Evolutionary conservation across 495 filamentous ascomycete genomes (phyloP), one percentile per base, ranked within the genome.

Genomic region (Penicillium angulare): DNA sequence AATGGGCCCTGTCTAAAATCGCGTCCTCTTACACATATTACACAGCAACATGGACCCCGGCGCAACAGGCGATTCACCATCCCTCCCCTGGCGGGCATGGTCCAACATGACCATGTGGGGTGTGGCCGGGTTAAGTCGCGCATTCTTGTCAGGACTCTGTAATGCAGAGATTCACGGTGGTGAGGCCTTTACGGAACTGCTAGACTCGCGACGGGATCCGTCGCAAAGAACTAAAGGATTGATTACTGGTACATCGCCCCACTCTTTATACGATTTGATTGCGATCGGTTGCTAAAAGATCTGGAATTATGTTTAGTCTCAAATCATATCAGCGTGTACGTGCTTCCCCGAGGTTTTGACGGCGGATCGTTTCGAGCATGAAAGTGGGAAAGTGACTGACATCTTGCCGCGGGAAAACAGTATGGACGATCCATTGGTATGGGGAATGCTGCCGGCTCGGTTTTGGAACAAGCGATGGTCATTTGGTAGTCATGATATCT

Each of bases 311-410:
- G 0, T 18, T 21, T 59, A 95, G 93, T 97, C 7, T 96, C 89
- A 24, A 98, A 98, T 67, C 93, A 98, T 69, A 80, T 89, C 53
- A 91, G 89, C 72, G 86, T 98, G 93, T 97, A 88, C 73, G 90
- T 93, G 68, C 59, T 61, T 52, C 53, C 54, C 33, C 40, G 34
- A 43, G 36, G 47, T 53, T 33, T 26, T 47, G 16, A 18, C 15
- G 40, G 34, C 54, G 57, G 41, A 22, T 26, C 22, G 40, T 18
- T 35, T 27, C 36, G 44, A n/a, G n/a, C n/a, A 22, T 12, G n/a
- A 35, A 36, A 50, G 42, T 20, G 18, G 36, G 50, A 56, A 62
- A 42, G 53, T 47, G 43, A 47, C 66, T 74, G 63, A 74, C 67
- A 55, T 47, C 49, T 18, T 50, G 45, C 51, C 41, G 56, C 35